Percentiles rank a stretch among this genome's conserved stretches.
phyloP scores from a whole-genome alignment of 441 rosid species.

The Erodium texanum region DNA sequence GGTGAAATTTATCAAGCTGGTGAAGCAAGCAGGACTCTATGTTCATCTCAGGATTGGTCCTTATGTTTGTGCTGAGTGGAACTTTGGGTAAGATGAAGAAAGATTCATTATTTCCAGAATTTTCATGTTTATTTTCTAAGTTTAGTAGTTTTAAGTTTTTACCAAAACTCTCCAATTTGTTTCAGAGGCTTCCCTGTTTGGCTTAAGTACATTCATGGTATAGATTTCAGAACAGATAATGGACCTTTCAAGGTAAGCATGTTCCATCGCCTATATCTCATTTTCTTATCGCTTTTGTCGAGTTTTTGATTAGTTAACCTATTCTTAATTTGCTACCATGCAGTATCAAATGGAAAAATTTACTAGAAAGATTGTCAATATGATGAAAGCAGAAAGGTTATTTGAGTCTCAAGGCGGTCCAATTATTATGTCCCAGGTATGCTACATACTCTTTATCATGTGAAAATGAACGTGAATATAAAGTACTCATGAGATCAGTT shows the following conservation, averaged over 20 bases:
- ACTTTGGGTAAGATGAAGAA: slow-evolving; percentile 18
- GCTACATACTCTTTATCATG: background rate
- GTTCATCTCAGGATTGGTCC: slow-evolving; percentile 28
- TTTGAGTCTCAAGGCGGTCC: slow-evolving; percentile 89
- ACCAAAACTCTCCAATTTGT: background rate
- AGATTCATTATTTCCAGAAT: background rate
- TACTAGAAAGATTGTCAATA: slow-evolving; percentile 67
- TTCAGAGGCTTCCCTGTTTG: slow-evolving; percentile 27
- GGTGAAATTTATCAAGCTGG: slow-evolving; percentile 23
- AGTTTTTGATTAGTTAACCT: background rate
- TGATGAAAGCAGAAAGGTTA: slow-evolving; percentile 76
- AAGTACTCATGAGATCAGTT: too few species aligned
- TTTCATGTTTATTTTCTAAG: background rate
- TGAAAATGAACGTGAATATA: background rate
- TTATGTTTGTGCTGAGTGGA: slow-evolving; percentile 28
- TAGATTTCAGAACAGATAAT: slow-evolving; percentile 53
- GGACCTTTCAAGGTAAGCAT: slow-evolving; percentile 49
- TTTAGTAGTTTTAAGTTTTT: background rate
- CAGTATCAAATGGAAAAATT: slow-evolving; percentile 85
- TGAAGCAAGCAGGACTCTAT: slow-evolving; percentile 25
- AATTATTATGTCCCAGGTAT: slow-evolving; percentile 78
- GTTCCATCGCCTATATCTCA: background rate
- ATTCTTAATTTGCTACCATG: slow-evolving; percentile 5
- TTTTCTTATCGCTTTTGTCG: background rate
- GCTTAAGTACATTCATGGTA: slow-evolving; percentile 32